A percentile compares a stretch with the other conserved stretches of the same genome.
phyloP scores from a whole-genome alignment of 1,139 yeast species.

The Nakaseomyces uthaithaninus region DNA sequence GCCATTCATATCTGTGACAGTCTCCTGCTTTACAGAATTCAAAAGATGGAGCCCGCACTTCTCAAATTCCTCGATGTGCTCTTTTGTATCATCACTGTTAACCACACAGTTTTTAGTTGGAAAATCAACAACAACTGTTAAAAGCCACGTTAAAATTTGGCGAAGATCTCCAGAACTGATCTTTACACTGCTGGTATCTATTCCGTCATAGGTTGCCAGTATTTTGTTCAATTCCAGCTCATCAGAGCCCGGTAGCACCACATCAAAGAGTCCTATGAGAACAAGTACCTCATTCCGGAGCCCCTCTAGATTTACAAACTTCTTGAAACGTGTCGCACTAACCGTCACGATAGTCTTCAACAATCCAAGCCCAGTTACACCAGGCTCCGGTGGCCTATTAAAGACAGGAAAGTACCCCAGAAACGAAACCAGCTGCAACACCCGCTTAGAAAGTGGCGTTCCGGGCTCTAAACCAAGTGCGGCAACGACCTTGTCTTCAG shows the following conservation, averaged over 20 bases:
- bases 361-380: constrained; percentile 37
- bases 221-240: constrained; percentile 13
- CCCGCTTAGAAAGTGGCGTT: constrained; percentile 18
- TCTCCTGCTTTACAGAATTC: constrained; percentile 38
- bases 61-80: constrained; percentile 24
- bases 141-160: constrained; percentile 38
- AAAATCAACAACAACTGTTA: constrained; percentile 34
- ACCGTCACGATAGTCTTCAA: constrained; percentile 38
- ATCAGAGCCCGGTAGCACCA: constrained; percentile 25
- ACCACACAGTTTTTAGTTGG: constrained; percentile 26
- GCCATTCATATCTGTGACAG: constrained; percentile 24
- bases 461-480: neutral
- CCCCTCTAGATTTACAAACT: constrained; percentile 31
- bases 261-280: constrained; percentile 30
- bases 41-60: constrained; percentile 33
- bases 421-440: constrained; percentile 33
- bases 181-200: constrained; percentile 32
- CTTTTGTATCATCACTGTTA: constrained; percentile 12
- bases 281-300: constrained; percentile 35
- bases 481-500: neutral
- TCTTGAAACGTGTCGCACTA: constrained; percentile 32
- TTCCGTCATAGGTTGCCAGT: constrained; percentile 25
- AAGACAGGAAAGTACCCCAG: constrained; percentile 42
- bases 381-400: constrained; percentile 27
- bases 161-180: constrained; percentile 36